A percentile compares a stretch with the other conserved stretches of the same genome.
Conservation (phyloP, 768 basidiomycete species). For the Lanmaoa rubissima region DNA sequence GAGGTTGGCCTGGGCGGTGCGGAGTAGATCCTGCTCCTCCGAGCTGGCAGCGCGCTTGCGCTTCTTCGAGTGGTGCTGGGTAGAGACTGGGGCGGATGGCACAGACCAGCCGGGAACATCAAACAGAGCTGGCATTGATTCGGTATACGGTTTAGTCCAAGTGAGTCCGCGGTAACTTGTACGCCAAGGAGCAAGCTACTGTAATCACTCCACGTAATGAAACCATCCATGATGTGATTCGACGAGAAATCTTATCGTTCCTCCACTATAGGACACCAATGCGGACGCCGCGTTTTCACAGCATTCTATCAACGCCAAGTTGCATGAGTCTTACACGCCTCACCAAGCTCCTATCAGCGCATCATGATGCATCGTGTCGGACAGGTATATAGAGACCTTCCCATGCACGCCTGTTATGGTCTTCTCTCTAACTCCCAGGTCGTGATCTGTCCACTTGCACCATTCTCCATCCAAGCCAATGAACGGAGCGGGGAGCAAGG, state of each 20-base stretch:
- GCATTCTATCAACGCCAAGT: not conserved
- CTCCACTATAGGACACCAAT: conserved; percentile 8
- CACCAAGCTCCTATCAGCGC: not conserved
- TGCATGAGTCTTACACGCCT: conserved; percentile 19
- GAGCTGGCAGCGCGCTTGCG: conserved; percentile 51
- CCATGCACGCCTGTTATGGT: not conserved
- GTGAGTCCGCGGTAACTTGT: conserved; percentile 1
- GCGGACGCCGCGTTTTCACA: conserved; percentile 22
- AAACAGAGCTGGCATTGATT: conserved; percentile 44
- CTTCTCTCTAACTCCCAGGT: conserved; percentile 1
- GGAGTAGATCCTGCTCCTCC: conserved; percentile 38
- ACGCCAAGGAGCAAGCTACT: not conserved
- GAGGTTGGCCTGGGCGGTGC: conserved; percentile 48
- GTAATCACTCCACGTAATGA: not conserved
- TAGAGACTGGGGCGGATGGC: conserved; percentile 39
- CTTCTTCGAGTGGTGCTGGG: conserved; percentile 35
- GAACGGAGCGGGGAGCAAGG: conserved; percentile 7
- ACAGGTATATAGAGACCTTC: conserved; percentile 14
- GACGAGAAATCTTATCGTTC: not conserved
- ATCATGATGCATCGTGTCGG: conserved; percentile 16
- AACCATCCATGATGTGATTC: not conserved
- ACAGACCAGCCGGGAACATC: conserved; percentile 71
- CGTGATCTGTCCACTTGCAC: not conserved
- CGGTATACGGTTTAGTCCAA: not conserved
- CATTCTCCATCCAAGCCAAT: conserved; percentile 6